Evolutionary conservation across 768 basidiomycete genomes (phyloP).

Genomic region (Mycena indigotica): DNA sequence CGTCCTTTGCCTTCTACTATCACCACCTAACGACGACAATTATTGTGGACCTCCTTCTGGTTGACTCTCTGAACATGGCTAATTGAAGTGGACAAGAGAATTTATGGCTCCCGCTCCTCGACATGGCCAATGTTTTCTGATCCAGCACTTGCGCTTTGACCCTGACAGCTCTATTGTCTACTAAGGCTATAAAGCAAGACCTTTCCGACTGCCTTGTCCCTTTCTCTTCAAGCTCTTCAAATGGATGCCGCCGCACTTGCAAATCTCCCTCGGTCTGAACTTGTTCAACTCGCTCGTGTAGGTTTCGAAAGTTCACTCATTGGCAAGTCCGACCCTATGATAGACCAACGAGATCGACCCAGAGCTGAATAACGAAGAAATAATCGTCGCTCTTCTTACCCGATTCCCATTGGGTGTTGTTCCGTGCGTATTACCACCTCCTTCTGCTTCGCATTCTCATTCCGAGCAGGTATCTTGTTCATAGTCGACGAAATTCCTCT

Average conservation of each 20-base stretch:
- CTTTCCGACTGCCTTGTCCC: neutral
- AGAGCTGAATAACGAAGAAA: slow-evolving; percentile 2
- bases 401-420: slow-evolving; percentile 9
- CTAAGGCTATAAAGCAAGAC: slow-evolving; percentile 2
- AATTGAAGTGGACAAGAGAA: too few relatives aligned
- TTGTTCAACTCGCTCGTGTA: slow-evolving; percentile 8
- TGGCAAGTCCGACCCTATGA: neutral
- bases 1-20: too few relatives aligned
- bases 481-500: neutral
- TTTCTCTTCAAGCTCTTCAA: neutral
- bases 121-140: too few relatives aligned
- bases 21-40: too few relatives aligned
- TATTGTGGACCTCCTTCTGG: too few relatives aligned
- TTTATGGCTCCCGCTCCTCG: too few relatives aligned
- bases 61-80: too few relatives aligned
- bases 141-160: slow-evolving; percentile 17
- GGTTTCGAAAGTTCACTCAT: neutral
- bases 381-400: slow-evolving; percentile 1
- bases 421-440: slow-evolving; percentile 9
- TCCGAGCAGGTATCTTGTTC: neutral
- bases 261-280: slow-evolving; percentile 3
- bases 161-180: slow-evolving; percentile 9
- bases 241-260: slow-evolving; percentile 11
- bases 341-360: slow-evolving; percentile 12
- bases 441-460: neutral